phyloP scores from a whole-genome alignment of 1,284 basidiomycete species.

The Trichosporon sp. region DNA sequence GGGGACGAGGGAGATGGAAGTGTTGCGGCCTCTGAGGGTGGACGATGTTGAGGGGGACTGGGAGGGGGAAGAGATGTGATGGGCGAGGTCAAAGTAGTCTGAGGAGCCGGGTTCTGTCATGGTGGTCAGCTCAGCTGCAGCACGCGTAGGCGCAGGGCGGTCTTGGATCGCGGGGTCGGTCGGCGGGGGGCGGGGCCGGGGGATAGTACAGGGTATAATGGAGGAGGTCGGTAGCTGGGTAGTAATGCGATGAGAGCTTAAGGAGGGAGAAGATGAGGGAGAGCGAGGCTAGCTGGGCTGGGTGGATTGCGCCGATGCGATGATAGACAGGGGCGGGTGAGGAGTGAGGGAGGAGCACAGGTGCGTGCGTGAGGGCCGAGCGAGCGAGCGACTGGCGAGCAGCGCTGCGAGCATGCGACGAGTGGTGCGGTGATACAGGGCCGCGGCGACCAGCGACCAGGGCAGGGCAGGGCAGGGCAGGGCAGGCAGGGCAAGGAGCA shows the following conservation, averaged over 20 bases:
- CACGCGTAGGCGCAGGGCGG: constrained; percentile 1
- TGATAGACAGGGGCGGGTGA: background rate
- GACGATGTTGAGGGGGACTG: background rate
- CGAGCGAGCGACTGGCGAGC: background rate
- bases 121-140: background rate
- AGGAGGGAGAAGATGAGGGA: background rate
- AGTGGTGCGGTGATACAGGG: background rate
- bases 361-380: background rate
- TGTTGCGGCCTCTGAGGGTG: background rate
- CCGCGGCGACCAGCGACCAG: background rate
- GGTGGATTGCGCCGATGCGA: background rate
- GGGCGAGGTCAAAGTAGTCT: background rate
- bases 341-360: background rate
- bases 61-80: background rate
- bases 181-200: background rate
- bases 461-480: background rate
- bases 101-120: background rate
- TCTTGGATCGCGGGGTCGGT: background rate
- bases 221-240: background rate
- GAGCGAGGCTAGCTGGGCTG: background rate
- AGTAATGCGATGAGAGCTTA: background rate
- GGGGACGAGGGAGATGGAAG: background rate
- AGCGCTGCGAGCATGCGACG: background rate
- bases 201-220: background rate
- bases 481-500: no score